Percentiles rank a stretch among this genome's conserved stretches.
phyloP scores from a whole-genome alignment of 2,329 filamentous ascomycete species.

The Trichoderma sp. region DNA sequence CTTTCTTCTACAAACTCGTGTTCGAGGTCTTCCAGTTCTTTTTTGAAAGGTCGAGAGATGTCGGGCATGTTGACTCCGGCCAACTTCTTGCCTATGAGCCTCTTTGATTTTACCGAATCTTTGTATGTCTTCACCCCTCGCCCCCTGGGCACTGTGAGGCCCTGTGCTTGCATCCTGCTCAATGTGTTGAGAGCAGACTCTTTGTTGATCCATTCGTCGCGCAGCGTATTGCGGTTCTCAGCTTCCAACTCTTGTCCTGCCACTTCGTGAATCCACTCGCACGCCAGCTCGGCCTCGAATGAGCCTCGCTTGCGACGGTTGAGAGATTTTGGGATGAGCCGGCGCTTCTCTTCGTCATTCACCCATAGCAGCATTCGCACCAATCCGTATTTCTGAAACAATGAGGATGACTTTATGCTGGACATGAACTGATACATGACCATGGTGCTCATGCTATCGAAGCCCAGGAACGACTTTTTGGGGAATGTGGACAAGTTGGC shows the following conservation, averaged over 20 bases:
- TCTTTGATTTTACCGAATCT: slow-evolving; percentile 30
- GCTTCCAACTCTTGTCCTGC: slow-evolving; percentile 44
- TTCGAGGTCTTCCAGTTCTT: slow-evolving; percentile 46
- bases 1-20: slow-evolving; percentile 28
- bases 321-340: slow-evolving; percentile 62
- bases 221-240: slow-evolving; percentile 38
- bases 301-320: slow-evolving; percentile 57
- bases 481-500: slow-evolving; percentile 64
- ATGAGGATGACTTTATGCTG: slow-evolving; percentile 56
- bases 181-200: slow-evolving; percentile 46
- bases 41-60: slow-evolving; percentile 45
- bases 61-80: slow-evolving; percentile 35
- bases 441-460: slow-evolving; percentile 59
- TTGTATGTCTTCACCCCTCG: slow-evolving; percentile 43
- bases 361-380: slow-evolving; percentile 79
- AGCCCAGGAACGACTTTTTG: slow-evolving; percentile 51
- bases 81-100: slow-evolving; percentile 32
- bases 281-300: slow-evolving; percentile 62
- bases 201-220: slow-evolving; percentile 52
- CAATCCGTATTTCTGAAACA: slow-evolving; percentile 75
- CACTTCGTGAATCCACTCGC: slow-evolving; percentile 61
- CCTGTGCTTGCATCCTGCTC: slow-evolving; percentile 49
- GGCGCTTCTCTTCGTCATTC: slow-evolving; percentile 58
- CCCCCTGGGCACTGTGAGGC: slow-evolving; percentile 46
- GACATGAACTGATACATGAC: slow-evolving; percentile 63